Base-by-base conservation (phyloP, 768 basidiomycete species). In the Boletus pseudopeckii region DNA sequence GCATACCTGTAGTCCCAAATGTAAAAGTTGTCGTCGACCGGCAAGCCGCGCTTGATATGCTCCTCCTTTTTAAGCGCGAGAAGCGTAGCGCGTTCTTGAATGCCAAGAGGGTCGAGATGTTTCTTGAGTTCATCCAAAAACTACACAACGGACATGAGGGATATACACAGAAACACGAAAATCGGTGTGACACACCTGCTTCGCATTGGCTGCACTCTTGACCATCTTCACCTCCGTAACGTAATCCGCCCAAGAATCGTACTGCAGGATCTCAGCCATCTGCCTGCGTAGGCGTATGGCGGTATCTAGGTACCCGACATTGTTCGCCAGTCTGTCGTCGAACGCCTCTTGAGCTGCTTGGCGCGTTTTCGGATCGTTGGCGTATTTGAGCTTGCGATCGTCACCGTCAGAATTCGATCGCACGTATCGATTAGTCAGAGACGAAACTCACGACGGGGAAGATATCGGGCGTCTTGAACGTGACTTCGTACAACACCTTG, bases 161-260 rank as follows among this genome's bases (percentile, higher is more conserved):
- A 37, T 15, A 37, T 15, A 20, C 2, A 13, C 20, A 26, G 10
- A 17, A 42, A 40, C 15, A 47, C 14, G 14, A 26, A 10, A 33
- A 18, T 28, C 5, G 2, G n/a, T 5, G 18, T 36, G 20, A 62
- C 72, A 56, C 62, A 83, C 88, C 48, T 83, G 74, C 58, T 77
- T 69, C 8, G 88, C 84, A 20, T 77, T 79, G 42, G 80, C 72
- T 1, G 81, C 85, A 36, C 75, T 79, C 71, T 92, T 92, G 59
- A 88, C 81, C 90, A 92, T 92, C 74, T 90, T 90, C 43, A 82
- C 79, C 66, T 94, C 92, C 2, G 92, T 90, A 38, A 85, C 71
- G 66, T 86, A 93, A 69, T 90, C 90, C 1, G 90, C 92, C 84
- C 90, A 92, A 9, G 82, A 90, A 20, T 82, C 70, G 64, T 93